Conservation (phyloP, 768 basidiomycete genomes). For the Tremella mesenterica region DNA sequence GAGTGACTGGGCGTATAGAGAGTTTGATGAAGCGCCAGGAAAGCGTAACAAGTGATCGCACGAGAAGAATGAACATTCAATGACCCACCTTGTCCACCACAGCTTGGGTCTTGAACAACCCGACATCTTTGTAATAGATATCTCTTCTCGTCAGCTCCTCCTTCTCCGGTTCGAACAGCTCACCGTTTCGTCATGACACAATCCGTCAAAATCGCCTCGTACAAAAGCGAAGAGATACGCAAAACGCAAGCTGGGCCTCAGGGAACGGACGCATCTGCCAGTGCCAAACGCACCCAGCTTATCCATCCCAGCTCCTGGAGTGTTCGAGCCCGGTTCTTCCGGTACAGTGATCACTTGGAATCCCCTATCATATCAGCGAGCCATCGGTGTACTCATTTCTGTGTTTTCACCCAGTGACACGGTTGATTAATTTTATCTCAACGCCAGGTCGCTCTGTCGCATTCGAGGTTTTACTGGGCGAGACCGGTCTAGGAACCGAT, state of each 20-base stretch:
- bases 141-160: conserved; percentile 54
- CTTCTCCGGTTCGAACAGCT: neutral
- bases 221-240: conserved; percentile 16
- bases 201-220: conserved; percentile 25
- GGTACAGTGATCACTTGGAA: conserved; percentile 23
- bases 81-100: conserved; percentile 72
- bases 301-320: conserved; percentile 2
- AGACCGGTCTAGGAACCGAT: no score
- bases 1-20: neutral
- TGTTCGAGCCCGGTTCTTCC: conserved; percentile 13
- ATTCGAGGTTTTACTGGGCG: no score
- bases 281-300: conserved; percentile 10
- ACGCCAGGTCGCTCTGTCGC: conserved; percentile 7
- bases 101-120: conserved; percentile 66
- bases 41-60: no score
- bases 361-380: conserved; percentile 6
- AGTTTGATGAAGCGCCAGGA: no score
- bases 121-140: conserved; percentile 77
- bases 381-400: no score
- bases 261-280: neutral
- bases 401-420: conserved; percentile 33
- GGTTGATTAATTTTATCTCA: conserved; percentile 15
- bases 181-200: conserved; percentile 28
- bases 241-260: conserved; percentile 17
- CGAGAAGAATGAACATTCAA: no score